Conservation (phyloP, 2,329 filamentous ascomycete species). For the Fusarium oxysporum region DNA sequence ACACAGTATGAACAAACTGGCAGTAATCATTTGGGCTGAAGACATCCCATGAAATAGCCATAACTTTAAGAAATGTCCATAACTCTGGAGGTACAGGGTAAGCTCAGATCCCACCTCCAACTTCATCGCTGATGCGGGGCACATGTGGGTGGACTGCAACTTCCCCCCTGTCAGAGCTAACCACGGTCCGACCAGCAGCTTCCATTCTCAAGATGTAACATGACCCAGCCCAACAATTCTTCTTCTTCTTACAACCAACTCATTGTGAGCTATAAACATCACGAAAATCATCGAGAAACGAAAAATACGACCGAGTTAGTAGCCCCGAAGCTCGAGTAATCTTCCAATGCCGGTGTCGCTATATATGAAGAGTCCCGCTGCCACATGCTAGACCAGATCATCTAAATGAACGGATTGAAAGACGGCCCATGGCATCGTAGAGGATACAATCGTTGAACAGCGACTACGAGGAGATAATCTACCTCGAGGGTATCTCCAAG, state of each 20-base stretch:
- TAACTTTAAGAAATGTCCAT: not conserved
- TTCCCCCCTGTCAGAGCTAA: constrained; percentile 30
- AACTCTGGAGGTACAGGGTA: constrained; percentile 34
- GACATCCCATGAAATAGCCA: not conserved
- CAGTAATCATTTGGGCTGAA: not conserved
- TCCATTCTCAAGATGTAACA: constrained; percentile 22
- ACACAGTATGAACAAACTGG: not conserved
- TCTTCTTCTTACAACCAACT: constrained; percentile 17
- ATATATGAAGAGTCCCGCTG: constrained; percentile 25
- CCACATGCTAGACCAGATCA: constrained; percentile 36
- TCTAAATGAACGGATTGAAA: constrained; percentile 31
- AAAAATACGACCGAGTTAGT: not conserved
- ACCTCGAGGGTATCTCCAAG: not conserved
- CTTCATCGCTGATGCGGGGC: constrained; percentile 26
- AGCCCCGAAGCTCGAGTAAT: not conserved
- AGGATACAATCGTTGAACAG: constrained; percentile 22
- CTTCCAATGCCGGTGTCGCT: constrained; percentile 31
- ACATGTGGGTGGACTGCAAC: constrained; percentile 3
- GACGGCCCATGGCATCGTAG: constrained; percentile 23
- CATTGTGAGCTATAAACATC: not conserved
- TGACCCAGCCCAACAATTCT: constrained; percentile 6
- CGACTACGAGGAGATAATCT: constrained; percentile 4
- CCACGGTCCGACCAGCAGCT: constrained; percentile 22
- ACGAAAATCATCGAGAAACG: not conserved
- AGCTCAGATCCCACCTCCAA: not conserved